These are phyloP conservation scores for Cercospora canescens DNA, from an alignment of 2,329 filamentous ascomycete species.

Conservation along the genomic window DNA sequence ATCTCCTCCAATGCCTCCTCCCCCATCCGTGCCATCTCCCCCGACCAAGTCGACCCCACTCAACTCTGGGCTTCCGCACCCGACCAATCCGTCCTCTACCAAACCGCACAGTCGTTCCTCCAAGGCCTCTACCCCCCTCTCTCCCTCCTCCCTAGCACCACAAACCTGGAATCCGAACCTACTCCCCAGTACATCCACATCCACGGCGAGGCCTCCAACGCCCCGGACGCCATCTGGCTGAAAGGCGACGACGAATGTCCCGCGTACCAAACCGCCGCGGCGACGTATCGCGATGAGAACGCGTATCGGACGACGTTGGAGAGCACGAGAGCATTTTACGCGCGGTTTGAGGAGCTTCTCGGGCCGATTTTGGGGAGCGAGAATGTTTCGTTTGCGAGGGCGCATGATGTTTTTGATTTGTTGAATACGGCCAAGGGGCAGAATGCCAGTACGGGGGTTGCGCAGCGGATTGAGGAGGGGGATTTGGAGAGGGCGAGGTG, in stretches of 20 bases:
- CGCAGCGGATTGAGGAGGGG: not conserved
- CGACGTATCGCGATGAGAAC: not conserved
- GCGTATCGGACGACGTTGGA: not conserved
- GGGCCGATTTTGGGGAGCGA: conserved; percentile 1
- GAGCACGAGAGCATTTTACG: not conserved
- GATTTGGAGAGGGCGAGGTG: conserved; percentile 2
- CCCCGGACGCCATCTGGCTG: conserved; percentile 15
- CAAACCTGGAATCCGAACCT: too few relatives aligned
- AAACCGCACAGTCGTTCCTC: conserved; percentile 10
- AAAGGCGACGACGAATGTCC: conserved; percentile 17
- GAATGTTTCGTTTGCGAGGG: conserved; percentile 12
- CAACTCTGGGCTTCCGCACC: conserved; percentile 13
- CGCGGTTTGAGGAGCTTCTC: not conserved
- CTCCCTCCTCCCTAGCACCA: not conserved
- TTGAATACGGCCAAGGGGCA: conserved; percentile 12
- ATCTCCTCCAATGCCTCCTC: not conserved
- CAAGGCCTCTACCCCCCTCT: conserved; percentile 14
- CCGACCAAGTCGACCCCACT: not conserved
- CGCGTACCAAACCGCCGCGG: not conserved
- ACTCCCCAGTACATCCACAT: conserved; percentile 6
- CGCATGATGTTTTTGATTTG: conserved; percentile 15
- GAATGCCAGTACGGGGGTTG: not conserved
- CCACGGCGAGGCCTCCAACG: conserved; percentile 13
- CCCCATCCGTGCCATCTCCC: conserved; percentile 1
- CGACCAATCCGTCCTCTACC: conserved; percentile 13